Base-by-base conservation (phyloP, 768 basidiomycete species). In the Termitomyces sp. region DNA sequence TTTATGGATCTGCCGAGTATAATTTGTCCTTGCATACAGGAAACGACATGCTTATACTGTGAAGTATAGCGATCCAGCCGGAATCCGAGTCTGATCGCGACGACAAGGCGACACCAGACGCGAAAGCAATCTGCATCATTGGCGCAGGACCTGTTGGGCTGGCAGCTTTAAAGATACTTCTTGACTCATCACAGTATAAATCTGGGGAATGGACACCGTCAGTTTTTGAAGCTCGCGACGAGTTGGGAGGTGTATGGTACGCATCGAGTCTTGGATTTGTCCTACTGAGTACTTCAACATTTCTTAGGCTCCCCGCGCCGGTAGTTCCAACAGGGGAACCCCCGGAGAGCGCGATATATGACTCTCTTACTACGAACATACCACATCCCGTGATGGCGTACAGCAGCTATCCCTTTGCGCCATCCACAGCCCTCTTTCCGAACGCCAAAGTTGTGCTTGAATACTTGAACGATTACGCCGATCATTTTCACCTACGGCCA, bases 351-450 rank as follows among this genome's bases (percentile, higher is more conserved):
- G 84, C 92, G 1, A 66, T 91, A 9, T 94, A 94, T 65, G 87
- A 93, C 65, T 87, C 87, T 0, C 74, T 94, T 13, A 88, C 87
- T n/a, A 87, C 91, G 1, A 93, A 93, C 64, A 68, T 94, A 5
- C 89, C 92, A 0, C 88, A 93, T 63, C 87, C 87, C 1, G 59
- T 86, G 51, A 93, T 94, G 92, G 81, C 81, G 3, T 93, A 77
- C 63, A 73, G 78, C 1, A 79, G 78, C 48, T 85, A 82, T 65
- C 66, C 77, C 1, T 93, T 92, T 65, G 89, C 89, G 0, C 85
- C 88, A 0, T 83, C 81, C 2, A 92, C 91, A 0, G 78, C 85
- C 1, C 75, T 92, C 30, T 94, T 80, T 69, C 91, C 92, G 0
- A 65, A 63, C 6, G 89, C 90, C 2, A 62, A 76, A 0, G 72